These are phyloP conservation scores for Pichia cactophila DNA, from an alignment of 1,139 yeast species.

Conservation along the genomic window DNA sequence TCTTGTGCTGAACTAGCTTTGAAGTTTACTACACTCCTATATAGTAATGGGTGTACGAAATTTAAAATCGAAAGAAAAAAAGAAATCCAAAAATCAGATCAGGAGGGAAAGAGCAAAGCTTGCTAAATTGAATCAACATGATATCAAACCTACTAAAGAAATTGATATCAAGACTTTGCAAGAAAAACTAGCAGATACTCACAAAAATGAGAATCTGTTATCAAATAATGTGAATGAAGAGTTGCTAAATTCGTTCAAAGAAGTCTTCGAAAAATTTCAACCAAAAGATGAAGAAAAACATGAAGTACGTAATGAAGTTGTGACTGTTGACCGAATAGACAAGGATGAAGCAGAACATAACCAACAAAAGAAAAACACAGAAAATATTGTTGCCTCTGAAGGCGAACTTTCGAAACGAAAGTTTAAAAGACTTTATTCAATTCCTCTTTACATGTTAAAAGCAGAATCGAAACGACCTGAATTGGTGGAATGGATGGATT, in stretches of 20 bases:
- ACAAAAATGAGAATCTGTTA: not conserved
- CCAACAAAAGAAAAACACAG: no score
- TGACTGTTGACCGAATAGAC: not conserved
- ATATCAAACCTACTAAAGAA: not conserved
- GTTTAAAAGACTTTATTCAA: constrained; percentile 42
- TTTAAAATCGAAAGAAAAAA: not conserved
- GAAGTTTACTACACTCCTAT: no score
- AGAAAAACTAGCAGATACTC: not conserved
- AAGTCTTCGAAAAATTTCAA: constrained; percentile 38
- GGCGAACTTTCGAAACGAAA: constrained; percentile 32
- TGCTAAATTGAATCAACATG: constrained; percentile 29
- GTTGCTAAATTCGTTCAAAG: constrained; percentile 31
- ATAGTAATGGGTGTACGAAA: not conserved
- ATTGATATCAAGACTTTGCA: not conserved
- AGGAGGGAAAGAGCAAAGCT: constrained; percentile 55
- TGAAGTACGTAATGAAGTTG: not conserved
- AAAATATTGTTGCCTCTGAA: not conserved
- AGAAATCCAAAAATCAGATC: constrained; percentile 51
- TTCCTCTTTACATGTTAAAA: constrained; percentile 65
- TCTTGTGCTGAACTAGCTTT: no score
- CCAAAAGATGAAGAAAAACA: not conserved
- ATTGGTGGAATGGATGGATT: constrained; percentile 79
- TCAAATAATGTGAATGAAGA: constrained; percentile 2
- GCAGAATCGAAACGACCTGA: constrained; percentile 57
- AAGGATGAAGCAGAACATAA: not conserved